Evolutionary conservation across 2,329 filamentous ascomycete species (phyloP).

Genomic region (Diaporthe capsici): DNA sequence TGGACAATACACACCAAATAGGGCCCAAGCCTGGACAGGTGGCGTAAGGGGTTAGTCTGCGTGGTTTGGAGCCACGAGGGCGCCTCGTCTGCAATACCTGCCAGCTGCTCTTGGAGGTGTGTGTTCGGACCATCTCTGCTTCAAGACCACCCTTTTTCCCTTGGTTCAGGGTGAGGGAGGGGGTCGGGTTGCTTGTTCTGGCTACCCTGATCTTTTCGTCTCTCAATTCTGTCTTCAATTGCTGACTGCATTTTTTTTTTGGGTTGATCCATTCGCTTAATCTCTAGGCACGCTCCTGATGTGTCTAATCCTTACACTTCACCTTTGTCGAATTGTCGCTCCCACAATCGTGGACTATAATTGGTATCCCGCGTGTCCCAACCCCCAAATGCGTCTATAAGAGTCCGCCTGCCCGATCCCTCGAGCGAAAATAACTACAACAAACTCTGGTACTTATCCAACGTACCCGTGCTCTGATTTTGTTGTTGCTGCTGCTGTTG

Average conservation of each 20-base stretch:
- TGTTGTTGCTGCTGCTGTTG: conserved; percentile 47
- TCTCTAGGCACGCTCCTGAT: background rate
- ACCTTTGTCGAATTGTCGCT: background rate
- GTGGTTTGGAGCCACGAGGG: background rate
- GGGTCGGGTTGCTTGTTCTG: background rate
- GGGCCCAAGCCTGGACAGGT: background rate
- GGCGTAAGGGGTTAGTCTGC: background rate
- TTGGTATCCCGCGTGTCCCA: background rate
- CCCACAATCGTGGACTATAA: background rate
- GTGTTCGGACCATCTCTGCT: too few relatives aligned
- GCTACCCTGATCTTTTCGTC: background rate
- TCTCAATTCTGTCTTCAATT: background rate
- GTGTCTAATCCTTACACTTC: background rate
- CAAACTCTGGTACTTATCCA: conserved; percentile 79
- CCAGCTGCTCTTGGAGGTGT: background rate
- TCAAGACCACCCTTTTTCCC: background rate
- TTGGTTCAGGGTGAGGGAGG: background rate
- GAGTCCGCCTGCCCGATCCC: too few relatives aligned
- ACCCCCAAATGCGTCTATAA: conserved; percentile 2
- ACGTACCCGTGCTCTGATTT: conserved; percentile 61
- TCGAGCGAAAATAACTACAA: conserved; percentile 55
- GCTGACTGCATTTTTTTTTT: background rate
- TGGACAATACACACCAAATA: too few relatives aligned
- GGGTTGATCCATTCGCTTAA: background rate
- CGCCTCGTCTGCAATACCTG: background rate